A percentile compares a stretch with the other conserved stretches of the same genome.
Conservation (phyloP, 2,329 filamentous ascomycete genomes). For the Niveomyces coronatus region DNA sequence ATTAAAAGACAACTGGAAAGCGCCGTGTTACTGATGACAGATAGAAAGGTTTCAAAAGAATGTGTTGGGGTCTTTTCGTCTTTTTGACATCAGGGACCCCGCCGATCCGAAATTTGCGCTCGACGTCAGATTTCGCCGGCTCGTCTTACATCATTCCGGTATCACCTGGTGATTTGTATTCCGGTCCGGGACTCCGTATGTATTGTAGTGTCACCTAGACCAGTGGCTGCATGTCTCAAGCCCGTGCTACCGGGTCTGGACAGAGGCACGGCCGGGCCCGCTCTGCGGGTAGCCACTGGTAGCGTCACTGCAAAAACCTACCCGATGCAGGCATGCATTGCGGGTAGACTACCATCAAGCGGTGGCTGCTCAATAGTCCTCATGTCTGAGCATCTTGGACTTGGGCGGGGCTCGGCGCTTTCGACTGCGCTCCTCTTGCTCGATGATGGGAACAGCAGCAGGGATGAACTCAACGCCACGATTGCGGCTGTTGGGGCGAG, state of each 20-base stretch:
- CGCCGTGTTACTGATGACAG: neutral
- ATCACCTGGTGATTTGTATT: no score
- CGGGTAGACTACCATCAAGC: neutral
- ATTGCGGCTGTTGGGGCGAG: constrained; percentile 28
- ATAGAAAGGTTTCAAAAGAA: constrained; percentile 1
- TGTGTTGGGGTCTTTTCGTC: no score
- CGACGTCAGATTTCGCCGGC: no score
- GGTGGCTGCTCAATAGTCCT: constrained; percentile 17
- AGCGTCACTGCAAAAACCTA: neutral
- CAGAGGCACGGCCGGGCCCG: neutral
- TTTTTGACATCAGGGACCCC: no score
- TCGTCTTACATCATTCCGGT: no score
- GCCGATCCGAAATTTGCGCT: no score
- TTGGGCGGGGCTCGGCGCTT: constrained; percentile 29
- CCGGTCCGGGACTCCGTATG: no score
- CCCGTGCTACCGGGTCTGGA: constrained; percentile 3
- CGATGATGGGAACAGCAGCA: constrained; percentile 28
- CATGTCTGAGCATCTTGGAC: constrained; percentile 22
- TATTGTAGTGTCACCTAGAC: constrained; percentile 4
- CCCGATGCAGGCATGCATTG: neutral
- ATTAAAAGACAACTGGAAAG: constrained; percentile 2
- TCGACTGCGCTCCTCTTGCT: constrained; percentile 29
- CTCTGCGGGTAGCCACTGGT: neutral
- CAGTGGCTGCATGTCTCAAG: constrained; percentile 7
- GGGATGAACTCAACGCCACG: constrained; percentile 30